Base-by-base conservation (phyloP, 2,329 filamentous ascomycete species). In the Fusarium pseudocircinatum region DNA sequence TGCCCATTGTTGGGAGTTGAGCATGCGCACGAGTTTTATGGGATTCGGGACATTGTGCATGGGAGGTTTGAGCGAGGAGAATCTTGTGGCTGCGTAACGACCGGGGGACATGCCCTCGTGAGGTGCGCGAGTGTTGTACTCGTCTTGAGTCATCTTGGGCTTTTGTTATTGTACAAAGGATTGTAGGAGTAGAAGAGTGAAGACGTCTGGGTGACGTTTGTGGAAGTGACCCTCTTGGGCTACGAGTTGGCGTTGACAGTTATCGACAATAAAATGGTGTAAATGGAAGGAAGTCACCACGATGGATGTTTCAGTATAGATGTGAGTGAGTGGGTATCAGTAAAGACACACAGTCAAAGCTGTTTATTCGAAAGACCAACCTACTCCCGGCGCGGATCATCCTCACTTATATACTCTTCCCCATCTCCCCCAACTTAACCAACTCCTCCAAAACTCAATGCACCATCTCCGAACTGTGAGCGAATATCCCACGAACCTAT, bases 41-140 rank as follows among this genome's bases (percentile, higher is more conserved):
- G 88, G 88, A 72, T 89, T 92, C 54, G 85, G 84, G 32, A 87
- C 81, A 59, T 85, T 85, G 49, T 83, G 79, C 84, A 90, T 87
- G 4, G 87, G 87, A 42, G 90, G 90, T 79, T 87, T 89, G 60
- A 92, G 84, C 22, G 86, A 84, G 16, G 84, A 83, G 74, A 91
- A 70, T 61, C 90, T 87, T 69, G 89, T 88, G 10, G 78, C 76
- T 20, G 86, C 54, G 78, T 90, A 91, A 49, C 81, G 77, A 30
- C 83, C 76, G 4, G 77, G 70, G n/a, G 84, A 82, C 86, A 87
- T 88, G 82, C 84, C 84, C 73, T 87, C 82, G 68, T 87, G 82
- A 47, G 85, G 84, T 60, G 86, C 81, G 39, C 82, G 74, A 65
- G 82, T 82, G 46, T 77, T 77, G 34, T 77, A 78, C 63, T 79